Conservation (phyloP, 2,329 filamentous ascomycete species). For the Corynespora cassiicola region DNA sequence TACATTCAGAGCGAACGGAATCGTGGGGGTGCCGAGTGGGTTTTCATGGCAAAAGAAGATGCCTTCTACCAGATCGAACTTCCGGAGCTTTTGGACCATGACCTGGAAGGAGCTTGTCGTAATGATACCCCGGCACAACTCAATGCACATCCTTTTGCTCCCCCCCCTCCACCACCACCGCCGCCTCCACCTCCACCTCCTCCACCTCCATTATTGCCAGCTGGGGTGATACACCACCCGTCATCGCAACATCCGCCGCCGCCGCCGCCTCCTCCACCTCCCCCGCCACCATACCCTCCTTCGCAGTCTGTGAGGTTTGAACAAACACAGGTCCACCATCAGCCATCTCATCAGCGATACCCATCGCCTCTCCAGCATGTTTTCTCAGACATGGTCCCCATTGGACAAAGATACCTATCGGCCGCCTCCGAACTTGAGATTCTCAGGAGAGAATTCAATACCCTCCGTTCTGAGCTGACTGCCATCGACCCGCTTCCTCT, state of each 20-base stretch:
- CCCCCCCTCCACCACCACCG: constrained; percentile 3
- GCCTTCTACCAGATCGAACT: constrained; percentile 26
- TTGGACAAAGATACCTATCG: constrained; percentile 5
- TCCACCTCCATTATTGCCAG: background rate
- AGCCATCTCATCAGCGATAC: too few species aligned
- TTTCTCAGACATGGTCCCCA: too few species aligned
- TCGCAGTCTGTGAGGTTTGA: too few species aligned
- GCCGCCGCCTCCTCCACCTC: constrained; percentile 4
- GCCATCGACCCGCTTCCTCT: too few species aligned
- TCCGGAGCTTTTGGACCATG: constrained; percentile 3
- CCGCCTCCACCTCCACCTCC: constrained; percentile 3
- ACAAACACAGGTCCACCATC: too few species aligned
- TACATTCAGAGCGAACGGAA: constrained; percentile 18
- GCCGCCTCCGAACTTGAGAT: constrained; percentile 6
- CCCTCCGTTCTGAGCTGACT: constrained; percentile 8
- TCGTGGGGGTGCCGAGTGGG: constrained; percentile 24
- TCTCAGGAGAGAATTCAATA: constrained; percentile 12
- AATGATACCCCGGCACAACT: background rate
- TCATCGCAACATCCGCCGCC: constrained; percentile 2
- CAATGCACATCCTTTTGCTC: background rate
- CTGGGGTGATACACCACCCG: background rate
- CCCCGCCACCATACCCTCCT: constrained; percentile 3
- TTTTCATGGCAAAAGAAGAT: constrained; percentile 21
- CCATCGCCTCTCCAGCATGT: too few species aligned
- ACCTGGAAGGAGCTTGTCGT: background rate